A percentile compares a stretch with the other conserved stretches of the same genome.
phyloP scores from a whole-genome alignment of 495 filamentous ascomycete species.

The Tuber indicum region DNA sequence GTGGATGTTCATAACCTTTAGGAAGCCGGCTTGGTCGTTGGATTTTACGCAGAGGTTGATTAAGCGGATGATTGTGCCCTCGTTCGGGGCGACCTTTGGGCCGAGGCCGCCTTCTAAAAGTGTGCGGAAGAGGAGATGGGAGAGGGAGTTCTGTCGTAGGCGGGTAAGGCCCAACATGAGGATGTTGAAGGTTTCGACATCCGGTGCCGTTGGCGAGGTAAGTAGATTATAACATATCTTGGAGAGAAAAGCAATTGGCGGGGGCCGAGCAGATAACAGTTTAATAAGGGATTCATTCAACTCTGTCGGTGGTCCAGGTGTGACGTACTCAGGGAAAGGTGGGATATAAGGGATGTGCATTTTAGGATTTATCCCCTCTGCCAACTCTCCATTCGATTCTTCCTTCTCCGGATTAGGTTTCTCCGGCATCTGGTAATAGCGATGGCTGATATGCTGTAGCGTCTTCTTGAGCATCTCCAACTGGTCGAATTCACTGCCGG shows the following conservation, averaged over 20 bases:
- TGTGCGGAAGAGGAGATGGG: constrained; percentile 47
- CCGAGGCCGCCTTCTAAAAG: constrained; percentile 27
- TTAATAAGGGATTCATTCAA: constrained; percentile 32
- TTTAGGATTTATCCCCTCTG: background rate
- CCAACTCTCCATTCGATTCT: background rate
- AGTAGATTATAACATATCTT: constrained; percentile 66
- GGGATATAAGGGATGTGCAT: constrained; percentile 26
- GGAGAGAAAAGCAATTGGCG: constrained; percentile 22
- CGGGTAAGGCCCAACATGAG: constrained; percentile 56
- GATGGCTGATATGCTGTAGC: constrained; percentile 23
- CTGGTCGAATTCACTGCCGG: background rate
- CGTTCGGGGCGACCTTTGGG: constrained; percentile 23
- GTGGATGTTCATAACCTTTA: constrained; percentile 26
- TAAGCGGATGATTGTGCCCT: constrained; percentile 32
- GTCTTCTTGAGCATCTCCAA: constrained; percentile 25
- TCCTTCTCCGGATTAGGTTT: background rate
- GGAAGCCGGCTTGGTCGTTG: constrained; percentile 21
- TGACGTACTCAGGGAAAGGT: constrained; percentile 34
- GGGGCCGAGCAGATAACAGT: constrained; percentile 30
- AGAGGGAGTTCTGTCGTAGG: constrained; percentile 49
- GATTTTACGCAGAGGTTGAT: constrained; percentile 39
- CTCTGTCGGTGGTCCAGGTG: background rate
- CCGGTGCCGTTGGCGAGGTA: constrained; percentile 52
- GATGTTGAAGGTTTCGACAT: constrained; percentile 59
- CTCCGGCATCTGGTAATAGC: constrained; percentile 22